Percentiles rank a stretch among this genome's conserved stretches.
Conservation (phyloP, 345 rosid species). For the Aurinia saxatilis region DNA sequence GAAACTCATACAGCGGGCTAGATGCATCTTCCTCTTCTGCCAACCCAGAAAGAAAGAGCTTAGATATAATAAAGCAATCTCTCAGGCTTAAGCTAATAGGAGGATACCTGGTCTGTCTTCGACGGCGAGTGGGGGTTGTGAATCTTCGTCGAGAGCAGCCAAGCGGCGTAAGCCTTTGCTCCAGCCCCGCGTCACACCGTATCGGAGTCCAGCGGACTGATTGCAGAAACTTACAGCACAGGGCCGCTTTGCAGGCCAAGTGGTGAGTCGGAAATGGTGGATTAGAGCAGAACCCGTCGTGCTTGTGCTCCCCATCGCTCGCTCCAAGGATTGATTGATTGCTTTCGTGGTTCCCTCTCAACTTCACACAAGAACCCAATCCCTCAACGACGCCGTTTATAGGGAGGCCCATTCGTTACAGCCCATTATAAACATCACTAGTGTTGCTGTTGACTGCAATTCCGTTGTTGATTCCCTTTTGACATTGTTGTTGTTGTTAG, state of each 20-base stretch:
- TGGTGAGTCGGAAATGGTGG: slow-evolving; percentile 47
- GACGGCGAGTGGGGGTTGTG: slow-evolving; percentile 15
- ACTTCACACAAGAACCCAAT: slow-evolving; percentile 7
- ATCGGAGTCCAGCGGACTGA: slow-evolving; percentile 29
- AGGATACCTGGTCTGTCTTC: slow-evolving; percentile 63
- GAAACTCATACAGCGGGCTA: slow-evolving; percentile 59
- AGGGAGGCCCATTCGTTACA: too few relatives aligned
- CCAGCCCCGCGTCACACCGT: slow-evolving; percentile 25
- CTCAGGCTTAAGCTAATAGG: too few relatives aligned
- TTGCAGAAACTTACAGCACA: slow-evolving; percentile 23
- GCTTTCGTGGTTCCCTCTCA: too few relatives aligned
- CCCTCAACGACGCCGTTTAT: neutral
- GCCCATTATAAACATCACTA: too few relatives aligned
- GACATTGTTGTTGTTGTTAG: slow-evolving; percentile 30
- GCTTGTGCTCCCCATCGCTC: slow-evolving; percentile 56
- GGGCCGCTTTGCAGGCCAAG: slow-evolving; percentile 17
- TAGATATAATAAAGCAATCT: too few relatives aligned
- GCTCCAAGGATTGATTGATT: too few relatives aligned
- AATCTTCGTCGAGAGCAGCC: slow-evolving; percentile 49
- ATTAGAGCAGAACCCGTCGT: slow-evolving; percentile 39
- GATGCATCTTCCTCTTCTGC: slow-evolving; percentile 35
- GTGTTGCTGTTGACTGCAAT: too few relatives aligned
- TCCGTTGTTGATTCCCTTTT: too few relatives aligned
- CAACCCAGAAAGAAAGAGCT: neutral
- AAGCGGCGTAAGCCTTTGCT: slow-evolving; percentile 16